Evolutionary conservation across 176 grass and related monocot genomes (phyloP), one percentile per base, ranked within the genome.

Genomic region (Musa schizocarpa): DNA sequence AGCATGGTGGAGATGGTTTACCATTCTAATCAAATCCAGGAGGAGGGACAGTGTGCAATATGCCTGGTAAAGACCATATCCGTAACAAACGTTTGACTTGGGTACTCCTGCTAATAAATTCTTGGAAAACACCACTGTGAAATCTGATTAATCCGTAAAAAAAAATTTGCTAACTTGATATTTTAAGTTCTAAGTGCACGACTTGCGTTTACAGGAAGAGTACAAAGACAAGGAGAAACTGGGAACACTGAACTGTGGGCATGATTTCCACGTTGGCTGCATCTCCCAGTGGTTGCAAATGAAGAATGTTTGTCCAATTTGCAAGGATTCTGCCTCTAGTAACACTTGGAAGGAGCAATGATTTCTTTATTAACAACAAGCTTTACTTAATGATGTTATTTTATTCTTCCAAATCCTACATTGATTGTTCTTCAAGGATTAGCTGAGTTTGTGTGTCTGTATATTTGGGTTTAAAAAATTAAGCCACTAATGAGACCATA

Each of bases 231-330:
- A 83, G 53, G 88, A 91, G 23, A 68, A 68, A 14, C 71, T 98
- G 53, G 88, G 86, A 1, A 74, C 66, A 24, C 80, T 98, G 50
- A 91, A 80, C 52, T 98, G 95, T 61, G 75, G 49, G 13, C 95
- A 98, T 5, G 86, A 93, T 65, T 98, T 91, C 79, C 95, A 98
- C 53, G 63, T 78, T 0, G 63, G 52, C 13, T 98, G 95, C 82
- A 89, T 98, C 75, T 91, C 83, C 76, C 87, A 91, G 61, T 98
- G 95, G 95, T 52, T 98, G 80, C 78, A 91, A 77, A 71, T 67
- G 50, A 98, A 93, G 82, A 98, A 93, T 57, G 57, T 76, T 25
- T 98, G 95, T 73, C 95, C 95, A 55, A 74, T 98, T 7, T 98
- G 95, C 88, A 98, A 48, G 68, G 68, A 49, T 14, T 16, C 68